Evolutionary conservation across 2,329 filamentous ascomycete genomes (phyloP).

Genomic region (Leptographium flavum): DNA sequence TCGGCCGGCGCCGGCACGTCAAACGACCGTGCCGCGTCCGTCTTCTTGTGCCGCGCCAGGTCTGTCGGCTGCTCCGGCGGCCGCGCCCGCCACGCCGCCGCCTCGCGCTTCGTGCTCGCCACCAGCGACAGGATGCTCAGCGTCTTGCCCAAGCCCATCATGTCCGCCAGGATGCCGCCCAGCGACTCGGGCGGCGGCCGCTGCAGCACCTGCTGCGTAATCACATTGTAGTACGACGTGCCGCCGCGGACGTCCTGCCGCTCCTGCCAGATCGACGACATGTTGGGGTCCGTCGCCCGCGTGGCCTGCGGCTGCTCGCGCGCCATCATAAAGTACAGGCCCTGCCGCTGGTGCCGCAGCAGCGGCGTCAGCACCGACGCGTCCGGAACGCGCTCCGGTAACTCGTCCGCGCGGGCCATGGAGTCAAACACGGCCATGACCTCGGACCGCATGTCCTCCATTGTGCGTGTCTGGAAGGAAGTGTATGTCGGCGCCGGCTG

Average conservation of each 20-base stretch:
- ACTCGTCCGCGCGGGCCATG: conserved; percentile 57
- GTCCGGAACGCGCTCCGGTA: conserved; percentile 59
- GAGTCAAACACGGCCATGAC: conserved; percentile 81
- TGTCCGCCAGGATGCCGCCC: conserved; percentile 66
- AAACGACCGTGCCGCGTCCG: conserved; percentile 16
- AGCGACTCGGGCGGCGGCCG: conserved; percentile 50
- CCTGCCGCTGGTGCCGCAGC: conserved; percentile 80
- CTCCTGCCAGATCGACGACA: conserved; percentile 67
- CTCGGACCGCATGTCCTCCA: conserved; percentile 76
- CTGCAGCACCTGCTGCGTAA: conserved; percentile 55
- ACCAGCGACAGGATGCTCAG: conserved; percentile 74
- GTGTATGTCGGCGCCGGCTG: too few species aligned
- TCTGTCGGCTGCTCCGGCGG: conserved; percentile 34
- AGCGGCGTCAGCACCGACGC: conserved; percentile 49
- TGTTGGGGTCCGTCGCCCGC: conserved; percentile 40
- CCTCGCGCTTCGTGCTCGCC: conserved; percentile 47
- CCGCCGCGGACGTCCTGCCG: conserved; percentile 26
- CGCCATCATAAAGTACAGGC: conserved; percentile 69
- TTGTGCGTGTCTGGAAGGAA: conserved; percentile 45
- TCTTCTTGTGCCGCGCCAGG: conserved; percentile 24
- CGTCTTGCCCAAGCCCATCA: conserved; percentile 84
- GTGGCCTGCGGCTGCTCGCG: conserved; percentile 56
- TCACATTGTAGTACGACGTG: conserved; percentile 60
- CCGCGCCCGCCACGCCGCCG: conserved; percentile 44
- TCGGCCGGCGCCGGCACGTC: conserved; percentile 25